Evolutionary conservation across 1,139 yeast genomes (phyloP).

Genomic region (Yamadazyma buinensis): DNA sequence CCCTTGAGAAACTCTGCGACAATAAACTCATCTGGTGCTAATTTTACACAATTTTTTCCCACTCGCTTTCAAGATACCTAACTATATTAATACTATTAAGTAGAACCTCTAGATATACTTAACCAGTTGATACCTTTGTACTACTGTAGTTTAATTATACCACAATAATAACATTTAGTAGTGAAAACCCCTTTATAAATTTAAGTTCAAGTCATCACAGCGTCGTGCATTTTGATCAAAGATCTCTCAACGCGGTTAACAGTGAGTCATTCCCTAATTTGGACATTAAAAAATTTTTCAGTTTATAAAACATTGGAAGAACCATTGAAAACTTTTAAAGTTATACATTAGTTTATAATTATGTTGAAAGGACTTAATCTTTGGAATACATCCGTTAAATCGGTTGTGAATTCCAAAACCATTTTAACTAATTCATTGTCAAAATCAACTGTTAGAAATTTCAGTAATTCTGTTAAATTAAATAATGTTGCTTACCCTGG

Average conservation of each 20-base stretch:
- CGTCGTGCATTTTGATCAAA: constrained; percentile 11
- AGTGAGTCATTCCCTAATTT: constrained; percentile 31
- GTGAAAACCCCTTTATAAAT: no score
- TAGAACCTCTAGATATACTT: no score
- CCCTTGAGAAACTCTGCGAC: not conserved
- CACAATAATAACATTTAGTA: no score
- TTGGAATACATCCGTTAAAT: not conserved
- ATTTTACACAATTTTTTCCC: no score
- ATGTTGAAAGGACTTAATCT: not conserved
- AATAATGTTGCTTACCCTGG: constrained; percentile 31
- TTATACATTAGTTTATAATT: not conserved
- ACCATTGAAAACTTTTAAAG: not conserved
- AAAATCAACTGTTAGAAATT: constrained; percentile 1
- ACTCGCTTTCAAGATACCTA: no score
- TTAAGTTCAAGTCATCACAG: not conserved
- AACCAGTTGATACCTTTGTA: no score
- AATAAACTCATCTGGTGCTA: no score
- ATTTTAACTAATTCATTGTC: no score
- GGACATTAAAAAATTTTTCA: constrained; percentile 15
- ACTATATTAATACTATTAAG: no score
- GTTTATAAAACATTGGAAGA: not conserved
- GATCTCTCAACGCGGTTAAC: constrained; percentile 37
- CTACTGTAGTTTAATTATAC: no score
- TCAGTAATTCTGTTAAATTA: constrained; percentile 2
- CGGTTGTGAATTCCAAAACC: not conserved